Base-by-base conservation (phyloP, 192 early-diverging fungal species). In the Podila minutissima region DNA sequence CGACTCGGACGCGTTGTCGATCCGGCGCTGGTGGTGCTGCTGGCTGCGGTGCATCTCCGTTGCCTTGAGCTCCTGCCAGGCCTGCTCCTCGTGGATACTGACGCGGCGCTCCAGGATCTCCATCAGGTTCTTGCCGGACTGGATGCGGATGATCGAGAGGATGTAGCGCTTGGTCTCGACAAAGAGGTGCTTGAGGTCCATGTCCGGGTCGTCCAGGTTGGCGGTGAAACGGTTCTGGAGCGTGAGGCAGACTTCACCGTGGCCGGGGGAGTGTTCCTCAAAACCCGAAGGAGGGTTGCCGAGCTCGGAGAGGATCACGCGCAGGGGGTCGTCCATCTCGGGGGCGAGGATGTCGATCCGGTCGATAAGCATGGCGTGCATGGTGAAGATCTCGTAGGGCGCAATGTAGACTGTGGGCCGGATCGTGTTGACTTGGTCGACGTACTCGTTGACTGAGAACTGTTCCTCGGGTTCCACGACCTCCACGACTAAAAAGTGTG, bases 111-210 rank as follows among this genome's bases (percentile, higher is more conserved):
- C 91, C 19, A 99, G 86, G 59, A 98, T 96, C 74, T 96, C 94
- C 33, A 95, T 87, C 29, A 99, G 83, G 67, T 92, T 93, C 53
- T 85, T 77, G 8, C 97, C 98, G 17, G 88, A 85, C 84, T 97
- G 95, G n/a, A 97, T 88, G 37, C 91, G 91, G 62, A 98, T 87
- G 35, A 97, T 91, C n/a, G 89, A 86, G 55, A 97, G 84, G 33
- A 96, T 88, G 66, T 94, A 88, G 38, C 97, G 90, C 84, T 98
- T 99, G 46, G 97, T 96, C 82, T 98, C 97, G 10, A 91, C 87
- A 64, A 95, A 91, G 38, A 97, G 82, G 7, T 92, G 89, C 61
- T 92, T 90, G 58, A 91, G 74, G 19, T 87, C 84, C 70, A 86
- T 74, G 26, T 89, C 85, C 1, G 83, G 83, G 59, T 88, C 84